Percentiles rank a stretch among this genome's conserved stretches.
phyloP scores from a whole-genome alignment of 2,329 filamentous ascomycete genomes.

The Blumeria hordei region DNA sequence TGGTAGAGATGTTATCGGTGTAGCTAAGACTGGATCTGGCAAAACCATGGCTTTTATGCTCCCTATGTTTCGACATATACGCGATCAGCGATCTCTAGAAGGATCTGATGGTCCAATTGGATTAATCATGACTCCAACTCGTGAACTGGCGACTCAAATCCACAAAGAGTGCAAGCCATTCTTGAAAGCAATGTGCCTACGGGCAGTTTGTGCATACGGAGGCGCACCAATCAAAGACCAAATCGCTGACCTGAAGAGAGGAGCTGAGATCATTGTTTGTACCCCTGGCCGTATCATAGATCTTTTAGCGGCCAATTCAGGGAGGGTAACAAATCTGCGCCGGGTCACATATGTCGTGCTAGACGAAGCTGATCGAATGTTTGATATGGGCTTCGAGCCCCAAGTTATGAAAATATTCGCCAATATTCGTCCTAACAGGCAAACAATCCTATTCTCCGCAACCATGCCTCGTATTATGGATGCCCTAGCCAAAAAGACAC shows the following conservation, averaged over 20 bases:
- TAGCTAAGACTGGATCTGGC: constrained; percentile 92
- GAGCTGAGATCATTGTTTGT: constrained; percentile 83
- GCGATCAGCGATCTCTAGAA: constrained; percentile 65
- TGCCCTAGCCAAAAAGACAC: constrained; percentile 64
- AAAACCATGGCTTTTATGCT: constrained; percentile 91
- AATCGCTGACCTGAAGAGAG: constrained; percentile 86
- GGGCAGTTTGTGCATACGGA: constrained; percentile 80
- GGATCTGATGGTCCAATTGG: constrained; percentile 71
- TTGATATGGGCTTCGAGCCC: constrained; percentile 97
- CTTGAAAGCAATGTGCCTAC: constrained; percentile 60
- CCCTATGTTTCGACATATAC: constrained; percentile 95
- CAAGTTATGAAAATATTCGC: constrained; percentile 93
- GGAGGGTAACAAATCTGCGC: constrained; percentile 75
- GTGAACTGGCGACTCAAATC: constrained; percentile 84
- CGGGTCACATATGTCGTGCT: constrained; percentile 85
- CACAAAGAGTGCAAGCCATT: constrained; percentile 89
- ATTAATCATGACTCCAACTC: constrained; percentile 79
- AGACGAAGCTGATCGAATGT: constrained; percentile 96
- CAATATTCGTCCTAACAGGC: constrained; percentile 75
- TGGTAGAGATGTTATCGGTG: constrained; percentile 80
- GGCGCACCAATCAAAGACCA: constrained; percentile 93
- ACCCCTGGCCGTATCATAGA: constrained; percentile 93
- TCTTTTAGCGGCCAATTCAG: constrained; percentile 74
- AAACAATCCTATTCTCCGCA: constrained; percentile 88
- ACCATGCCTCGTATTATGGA: constrained; percentile 92